Percentiles rank a stretch among this genome's conserved stretches.
These are phyloP conservation scores for Pythium chondricola DNA, from an alignment of 352 stramenopile genomes.

Conservation along the genomic window DNA sequence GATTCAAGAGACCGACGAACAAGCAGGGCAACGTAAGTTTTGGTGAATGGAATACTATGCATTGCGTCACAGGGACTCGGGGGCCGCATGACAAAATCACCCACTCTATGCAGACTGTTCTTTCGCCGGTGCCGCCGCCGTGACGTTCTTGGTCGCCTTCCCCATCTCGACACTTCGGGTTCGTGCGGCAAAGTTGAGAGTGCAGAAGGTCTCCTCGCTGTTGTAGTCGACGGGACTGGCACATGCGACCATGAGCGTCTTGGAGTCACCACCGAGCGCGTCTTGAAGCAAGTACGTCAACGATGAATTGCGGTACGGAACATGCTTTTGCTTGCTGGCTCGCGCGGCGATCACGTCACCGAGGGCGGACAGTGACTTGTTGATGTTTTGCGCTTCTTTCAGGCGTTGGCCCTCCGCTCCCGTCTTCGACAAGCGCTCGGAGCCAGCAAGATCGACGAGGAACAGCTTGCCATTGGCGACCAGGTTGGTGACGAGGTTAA, in stretches of 20 bases:
- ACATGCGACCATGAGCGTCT: conserved; percentile 92
- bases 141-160: conserved; percentile 82
- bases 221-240: conserved; percentile 89
- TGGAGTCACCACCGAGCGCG: conserved; percentile 86
- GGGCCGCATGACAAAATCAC: not conserved
- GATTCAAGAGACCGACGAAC: not conserved
- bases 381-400: conserved; percentile 92
- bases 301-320: conserved; percentile 93
- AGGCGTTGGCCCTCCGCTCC: conserved; percentile 78
- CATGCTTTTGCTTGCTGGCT: conserved; percentile 86
- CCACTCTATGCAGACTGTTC: no score
- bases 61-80: conserved; percentile 4
- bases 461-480: conserved; percentile 77
- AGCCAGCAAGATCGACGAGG: conserved; percentile 88
- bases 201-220: conserved; percentile 89
- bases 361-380: conserved; percentile 93
- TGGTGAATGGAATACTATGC: conserved; percentile 9
- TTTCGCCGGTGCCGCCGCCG: conserved; percentile 23
- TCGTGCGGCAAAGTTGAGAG: conserved; percentile 88
- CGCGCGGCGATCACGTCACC: conserved; percentile 95
- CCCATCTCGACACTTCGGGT: conserved; percentile 87
- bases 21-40: no score
- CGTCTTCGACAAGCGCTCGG: conserved; percentile 87
- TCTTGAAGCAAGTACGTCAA: conserved; percentile 93
- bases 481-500: conserved; percentile 70